Evolutionary conservation across 2,329 filamentous ascomycete species (phyloP), one percentile per base, ranked within the genome.

Genomic region (Dactylellina drechsleri): DNA sequence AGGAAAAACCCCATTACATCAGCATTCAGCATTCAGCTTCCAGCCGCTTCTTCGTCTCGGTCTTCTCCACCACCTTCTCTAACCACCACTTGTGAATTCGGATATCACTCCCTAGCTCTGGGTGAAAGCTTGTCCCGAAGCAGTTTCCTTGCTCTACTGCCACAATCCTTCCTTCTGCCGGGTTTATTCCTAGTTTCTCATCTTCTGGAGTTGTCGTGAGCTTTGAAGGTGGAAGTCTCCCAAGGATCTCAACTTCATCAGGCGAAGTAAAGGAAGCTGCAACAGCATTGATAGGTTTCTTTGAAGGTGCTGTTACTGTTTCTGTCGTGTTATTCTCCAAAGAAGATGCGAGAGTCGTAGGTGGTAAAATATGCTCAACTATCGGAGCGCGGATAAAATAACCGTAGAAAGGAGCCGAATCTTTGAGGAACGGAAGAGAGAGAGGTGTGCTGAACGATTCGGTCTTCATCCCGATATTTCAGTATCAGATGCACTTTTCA

Each of bases 21-120:
- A 23, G 23, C 23, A 23, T 23, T 23, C 52, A 67, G 5, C 43
- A 41, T 26, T 67, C 26, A 26, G 76, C 45, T 52, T 78, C 74
- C 36, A 77, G 59, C 54, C 67, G 70, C 62, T 57, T 73, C 74
- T 78, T 78, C 40, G 28, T 62, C 45, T 75, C 71, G 66, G 83
- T 79, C 36, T 82, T 83, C 53, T 83, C 80, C 58, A 86, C 79
- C 36, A 92, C 91, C 82, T 94, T 88, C 78, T 86, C 84, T 80
- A 99, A 80, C 95, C 95, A 99, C 95, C 95, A 98, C 3, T 88
- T 86, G 82, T 99, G 95, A 80, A 98, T 96, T 66, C 95, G 87
- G 67, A 89, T 85, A 83, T 99, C 95, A 6, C 89, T 87, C 0
- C 94, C 98, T 81, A 99, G 82, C 82, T 99, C 95, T 0, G 95